These are phyloP conservation scores for Warburgia ugandensis DNA, from an alignment of 164 flowering plant species.

Conservation along the genomic window DNA sequence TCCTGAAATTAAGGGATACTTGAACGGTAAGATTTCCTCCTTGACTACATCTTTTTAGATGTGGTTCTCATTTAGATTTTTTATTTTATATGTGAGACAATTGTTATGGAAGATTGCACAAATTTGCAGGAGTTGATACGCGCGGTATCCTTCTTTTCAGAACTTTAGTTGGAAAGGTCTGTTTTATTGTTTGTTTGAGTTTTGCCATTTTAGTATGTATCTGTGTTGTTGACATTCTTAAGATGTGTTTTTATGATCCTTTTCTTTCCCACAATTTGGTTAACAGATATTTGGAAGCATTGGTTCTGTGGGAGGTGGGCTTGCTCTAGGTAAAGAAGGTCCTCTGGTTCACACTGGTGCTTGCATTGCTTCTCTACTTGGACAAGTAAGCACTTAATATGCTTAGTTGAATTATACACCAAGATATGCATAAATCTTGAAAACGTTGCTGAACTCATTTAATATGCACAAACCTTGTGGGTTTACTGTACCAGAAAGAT, in stretches of 20 bases:
- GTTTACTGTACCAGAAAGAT: too few relatives aligned
- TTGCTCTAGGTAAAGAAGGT: slow-evolving; percentile 98
- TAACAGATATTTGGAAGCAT: slow-evolving; percentile 92
- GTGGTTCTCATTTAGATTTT: too few relatives aligned
- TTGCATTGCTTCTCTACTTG: slow-evolving; percentile 97
- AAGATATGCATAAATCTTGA: too few relatives aligned
- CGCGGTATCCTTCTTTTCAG: slow-evolving; percentile 90
- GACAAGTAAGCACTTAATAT: too few relatives aligned
- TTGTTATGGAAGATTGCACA: slow-evolving; percentile 12
- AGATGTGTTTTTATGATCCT: neutral
- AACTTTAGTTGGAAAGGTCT: slow-evolving; percentile 94
- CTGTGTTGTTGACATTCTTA: neutral
- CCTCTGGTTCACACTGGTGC: slow-evolving; percentile 99
- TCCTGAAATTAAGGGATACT: slow-evolving; percentile 97
- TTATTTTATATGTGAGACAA: too few relatives aligned
- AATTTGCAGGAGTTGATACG: slow-evolving; percentile 72
- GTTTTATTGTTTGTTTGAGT: slow-evolving; percentile 2
- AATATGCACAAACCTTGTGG: too few relatives aligned
- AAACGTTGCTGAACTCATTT: too few relatives aligned
- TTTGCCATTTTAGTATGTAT: neutral
- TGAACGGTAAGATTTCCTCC: slow-evolving; percentile 51
- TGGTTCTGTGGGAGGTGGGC: slow-evolving; percentile 99
- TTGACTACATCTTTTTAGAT: neutral
- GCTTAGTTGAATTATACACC: too few relatives aligned
- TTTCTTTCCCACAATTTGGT: slow-evolving; percentile 1